Conservation (phyloP, 345 rosid species). For the Cochlearia excelsa region DNA sequence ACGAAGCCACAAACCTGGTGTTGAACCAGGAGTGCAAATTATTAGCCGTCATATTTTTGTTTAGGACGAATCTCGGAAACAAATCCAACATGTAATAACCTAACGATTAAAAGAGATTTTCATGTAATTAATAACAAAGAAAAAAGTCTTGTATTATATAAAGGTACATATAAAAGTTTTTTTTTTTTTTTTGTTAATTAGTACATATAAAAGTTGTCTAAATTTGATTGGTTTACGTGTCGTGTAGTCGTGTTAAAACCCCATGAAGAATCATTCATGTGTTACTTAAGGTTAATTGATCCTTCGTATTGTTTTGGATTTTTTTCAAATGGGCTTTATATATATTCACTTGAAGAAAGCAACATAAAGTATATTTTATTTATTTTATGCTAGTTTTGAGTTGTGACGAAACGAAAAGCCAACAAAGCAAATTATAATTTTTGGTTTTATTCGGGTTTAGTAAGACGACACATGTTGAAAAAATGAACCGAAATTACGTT, state of each 20-base stretch:
- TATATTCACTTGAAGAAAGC: neutral
- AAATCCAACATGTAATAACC: conserved; percentile 21
- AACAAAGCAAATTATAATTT: neutral
- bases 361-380: conserved; percentile 1
- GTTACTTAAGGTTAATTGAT: conserved; percentile 9
- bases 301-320: conserved; percentile 14
- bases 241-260: conserved; percentile 15
- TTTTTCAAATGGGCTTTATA: conserved; percentile 8
- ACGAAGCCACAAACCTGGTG: conserved; percentile 24
- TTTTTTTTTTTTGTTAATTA: too few relatives aligned
- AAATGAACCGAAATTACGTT: neutral
- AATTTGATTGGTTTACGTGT: conserved; percentile 23
- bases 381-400: neutral
- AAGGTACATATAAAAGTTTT: neutral
- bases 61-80: conserved; percentile 17
- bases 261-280: neutral
- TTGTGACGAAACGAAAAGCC: conserved; percentile 15
- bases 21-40: conserved; percentile 27
- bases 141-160: neutral
- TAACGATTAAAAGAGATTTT: conserved; percentile 10
- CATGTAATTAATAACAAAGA: conserved; percentile 2
- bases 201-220: conserved; percentile 8
- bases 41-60: conserved; percentile 24
- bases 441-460: conserved; percentile 9
- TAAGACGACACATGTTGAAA: conserved; percentile 6